phyloP scores from a whole-genome alignment of 352 stramenopile genomes.

The Globisporangium carolinianum region DNA sequence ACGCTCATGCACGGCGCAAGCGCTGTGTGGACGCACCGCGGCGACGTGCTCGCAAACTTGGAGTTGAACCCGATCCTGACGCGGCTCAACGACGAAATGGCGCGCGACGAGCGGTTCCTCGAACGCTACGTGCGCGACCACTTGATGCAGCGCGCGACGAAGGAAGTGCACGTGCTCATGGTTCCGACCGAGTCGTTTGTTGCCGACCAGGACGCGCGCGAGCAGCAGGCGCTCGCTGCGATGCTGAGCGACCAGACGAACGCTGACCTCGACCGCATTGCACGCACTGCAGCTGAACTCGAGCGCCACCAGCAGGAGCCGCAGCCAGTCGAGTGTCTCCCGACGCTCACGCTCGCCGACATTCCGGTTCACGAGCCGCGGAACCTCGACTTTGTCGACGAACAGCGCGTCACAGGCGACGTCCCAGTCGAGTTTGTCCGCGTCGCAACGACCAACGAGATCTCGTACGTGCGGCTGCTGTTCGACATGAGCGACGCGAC shows the following conservation, averaged over 20 bases:
- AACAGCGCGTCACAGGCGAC: not conserved
- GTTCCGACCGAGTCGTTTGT: conserved; percentile 58
- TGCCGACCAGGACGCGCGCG: conserved; percentile 37
- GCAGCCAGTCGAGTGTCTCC: conserved; percentile 66
- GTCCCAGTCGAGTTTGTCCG: conserved; percentile 44
- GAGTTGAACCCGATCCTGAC: conserved; percentile 62
- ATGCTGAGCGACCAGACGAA: conserved; percentile 38
- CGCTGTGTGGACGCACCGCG: conserved; percentile 63
- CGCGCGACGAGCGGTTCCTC: conserved; percentile 52
- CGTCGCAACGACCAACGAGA: conserved; percentile 75
- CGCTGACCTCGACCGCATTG: conserved; percentile 51
- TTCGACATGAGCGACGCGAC: conserved; percentile 38
- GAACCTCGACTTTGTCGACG: conserved; percentile 45
- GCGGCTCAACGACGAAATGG: conserved; percentile 55
- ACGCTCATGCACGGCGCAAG: conserved; percentile 67
- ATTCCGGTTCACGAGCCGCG: conserved; percentile 43
- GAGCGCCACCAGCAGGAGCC: conserved; percentile 55
- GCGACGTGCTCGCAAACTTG: conserved; percentile 57
- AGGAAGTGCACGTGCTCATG: conserved; percentile 71
- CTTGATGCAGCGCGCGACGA: conserved; percentile 39
- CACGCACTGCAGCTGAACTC: conserved; percentile 32
- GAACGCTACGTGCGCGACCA: conserved; percentile 51
- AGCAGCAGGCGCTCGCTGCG: conserved; percentile 39
- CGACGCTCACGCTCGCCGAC: conserved; percentile 62
- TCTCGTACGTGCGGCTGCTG: conserved; percentile 72